Evolutionary conservation across 2,329 filamentous ascomycete genomes (phyloP).

Genomic region (Trichoderma endophyticum): DNA sequence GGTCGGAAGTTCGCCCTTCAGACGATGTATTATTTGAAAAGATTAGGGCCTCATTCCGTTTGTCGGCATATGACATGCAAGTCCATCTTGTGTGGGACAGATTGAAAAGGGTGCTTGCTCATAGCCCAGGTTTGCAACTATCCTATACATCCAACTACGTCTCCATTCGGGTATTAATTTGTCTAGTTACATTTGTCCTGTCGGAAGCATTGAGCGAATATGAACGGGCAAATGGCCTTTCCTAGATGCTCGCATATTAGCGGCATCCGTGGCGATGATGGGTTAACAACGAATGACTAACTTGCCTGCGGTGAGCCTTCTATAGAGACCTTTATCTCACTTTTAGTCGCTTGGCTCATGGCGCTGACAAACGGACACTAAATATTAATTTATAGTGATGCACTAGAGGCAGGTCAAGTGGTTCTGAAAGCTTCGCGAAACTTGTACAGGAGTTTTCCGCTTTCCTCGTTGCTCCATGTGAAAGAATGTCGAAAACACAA

Average conservation of each 20-base stretch:
- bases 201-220: background rate
- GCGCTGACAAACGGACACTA: rapidly evolving
- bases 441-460: background rate
- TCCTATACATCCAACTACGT: background rate
- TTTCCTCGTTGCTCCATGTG: background rate
- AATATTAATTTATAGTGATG: background rate
- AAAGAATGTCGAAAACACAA: too few relatives aligned
- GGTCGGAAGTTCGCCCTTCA: too few relatives aligned
- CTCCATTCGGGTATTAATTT: background rate
- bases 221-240: background rate
- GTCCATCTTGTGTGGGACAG: background rate
- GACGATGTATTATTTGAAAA: too few relatives aligned
- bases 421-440: background rate
- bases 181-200: background rate
- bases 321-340: background rate
- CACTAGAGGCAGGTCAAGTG: background rate
- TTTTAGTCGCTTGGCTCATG: background rate
- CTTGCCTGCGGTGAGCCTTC: background rate
- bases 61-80: too few relatives aligned
- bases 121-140: background rate
- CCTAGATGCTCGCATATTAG: background rate
- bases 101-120: background rate
- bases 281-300: background rate
- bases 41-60: too few relatives aligned
- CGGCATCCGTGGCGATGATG: background rate